Evolutionary conservation across 2,329 filamentous ascomycete genomes (phyloP), one percentile per base, ranked within the genome.

Genomic region (Niveomyces coronatus): DNA sequence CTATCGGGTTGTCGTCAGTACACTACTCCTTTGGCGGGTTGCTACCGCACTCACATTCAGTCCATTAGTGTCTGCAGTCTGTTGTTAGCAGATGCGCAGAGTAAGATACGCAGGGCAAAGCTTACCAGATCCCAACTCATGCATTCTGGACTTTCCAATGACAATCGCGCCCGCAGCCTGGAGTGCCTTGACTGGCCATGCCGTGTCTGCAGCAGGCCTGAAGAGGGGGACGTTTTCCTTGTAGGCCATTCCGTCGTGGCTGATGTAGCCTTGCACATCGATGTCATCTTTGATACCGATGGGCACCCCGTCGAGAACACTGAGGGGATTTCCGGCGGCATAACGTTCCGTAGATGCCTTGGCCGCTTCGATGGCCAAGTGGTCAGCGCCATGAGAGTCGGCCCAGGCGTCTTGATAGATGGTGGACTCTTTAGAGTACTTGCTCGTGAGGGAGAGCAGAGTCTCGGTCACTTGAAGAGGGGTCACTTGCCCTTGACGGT

Each of bases 271-370:
- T 45, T 75, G 68, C 22, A 87, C 64, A 45, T 81, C 70, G 13
- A 80, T 70, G 51, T 94, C 85, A 52, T 93, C 86, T 61, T 94
- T 94, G 49, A 91, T 74, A 0, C 80, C 82, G 34, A 93, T 73
- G 0, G 86, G 87, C 1, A 94, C 76, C 10, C 87, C 87, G 50
- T 94, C 87, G 7, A 94, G 63, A 5, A 84, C 62, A 10, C 84
- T 70, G 13, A 86, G 57, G 1, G 78, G 70, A 44, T 70, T 69
- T 0, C 83, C 82, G 13, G 69, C 63, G 41, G 75, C 74, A 58
- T 82, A 94, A 31, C 87, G 69, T 52, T 74, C 66, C 0, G 85
- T 82, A 1, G 85, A 91, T 7, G 73, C 82, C 48, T 70, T 70
- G 0, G 87, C 86, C 1, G 85, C 80, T 24, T 71, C 70, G 4